Base-by-base conservation (phyloP, 1,139 yeast species). In the Pichia sp. region DNA sequence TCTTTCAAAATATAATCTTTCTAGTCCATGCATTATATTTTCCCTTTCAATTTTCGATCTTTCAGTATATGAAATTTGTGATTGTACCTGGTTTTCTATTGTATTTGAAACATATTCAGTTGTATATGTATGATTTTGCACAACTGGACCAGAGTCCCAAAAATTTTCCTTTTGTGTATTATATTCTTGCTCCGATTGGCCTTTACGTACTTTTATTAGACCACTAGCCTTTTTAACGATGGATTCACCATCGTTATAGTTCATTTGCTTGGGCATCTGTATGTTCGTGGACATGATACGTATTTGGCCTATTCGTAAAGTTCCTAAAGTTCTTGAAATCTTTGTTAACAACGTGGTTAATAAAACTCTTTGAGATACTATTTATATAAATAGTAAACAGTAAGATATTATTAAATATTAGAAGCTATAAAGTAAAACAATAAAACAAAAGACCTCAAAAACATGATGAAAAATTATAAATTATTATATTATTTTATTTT, bases 151-250 rank as follows among this genome's bases (percentile, higher is more conserved):
- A 1, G 63, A 49, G 3, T 51, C 46, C 45, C 59, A 61, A 57
- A 76, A 82, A 48, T 68, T 71, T 2, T 45, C 36, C 46, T 65
- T 62, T 55, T 82, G 87, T 5, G 50, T 56, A 23, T 55, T 58
- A 52, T 63, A 82, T 42, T 74, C 79, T 48, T 76, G 83, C 36
- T 72, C 76, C 1, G 78, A 58, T 56, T 82, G 89, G 0, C 76
- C 78, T 52, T 79, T 81, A 35, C 89, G 64, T 8, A 67, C 53
- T 38, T 64, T 65, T 10, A 57, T 49, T 42, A 64, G 60, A 0
- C 75, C 74, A 2, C 72, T 66, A 1, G 70, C 61, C 42, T 65
- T 68, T 31, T 59, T 55, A 4, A 69, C 70, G 5, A 62, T 45
- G 1, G 69, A 70, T 49, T 65, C 67, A 2, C 64, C 65, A 10